Evolutionary conservation across 352 stramenopile species (phyloP).

Genomic region (Pythium guiyangense): DNA sequence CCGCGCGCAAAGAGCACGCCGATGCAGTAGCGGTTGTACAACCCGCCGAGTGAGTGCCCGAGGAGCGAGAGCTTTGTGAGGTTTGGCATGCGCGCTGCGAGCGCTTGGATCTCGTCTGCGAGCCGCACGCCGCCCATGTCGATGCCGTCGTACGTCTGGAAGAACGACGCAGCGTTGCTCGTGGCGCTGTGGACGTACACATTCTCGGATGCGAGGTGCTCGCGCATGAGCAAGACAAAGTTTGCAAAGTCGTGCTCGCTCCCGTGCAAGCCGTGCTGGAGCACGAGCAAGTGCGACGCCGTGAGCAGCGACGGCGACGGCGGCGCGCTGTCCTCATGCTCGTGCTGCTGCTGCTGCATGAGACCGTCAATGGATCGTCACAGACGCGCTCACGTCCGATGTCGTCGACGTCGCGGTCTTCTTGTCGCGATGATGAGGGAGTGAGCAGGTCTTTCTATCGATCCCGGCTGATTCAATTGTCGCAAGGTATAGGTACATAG

Average conservation of each 20-base stretch:
- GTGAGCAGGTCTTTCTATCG: too few relatives aligned
- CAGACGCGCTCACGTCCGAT: too few relatives aligned
- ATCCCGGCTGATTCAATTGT: too few relatives aligned
- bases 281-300: conserved; percentile 59
- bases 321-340: too few relatives aligned
- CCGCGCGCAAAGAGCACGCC: conserved; percentile 54
- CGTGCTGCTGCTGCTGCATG: neutral
- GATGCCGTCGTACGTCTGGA: conserved; percentile 78
- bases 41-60: conserved; percentile 71
- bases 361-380: too few relatives aligned
- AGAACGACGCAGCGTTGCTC: conserved; percentile 53
- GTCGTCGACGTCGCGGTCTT: too few relatives aligned
- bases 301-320: conserved; percentile 1
- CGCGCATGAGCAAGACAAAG: conserved; percentile 47
- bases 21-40: conserved; percentile 79
- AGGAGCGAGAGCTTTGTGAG: conserved; percentile 69
- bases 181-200: conserved; percentile 41
- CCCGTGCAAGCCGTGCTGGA: conserved; percentile 69
- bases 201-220: conserved; percentile 37
- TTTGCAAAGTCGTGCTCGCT: conserved; percentile 57
- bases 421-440: too few relatives aligned
- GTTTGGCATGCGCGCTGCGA: conserved; percentile 53
- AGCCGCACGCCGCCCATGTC: conserved; percentile 60
- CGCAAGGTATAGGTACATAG: too few relatives aligned
- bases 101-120: conserved; percentile 54